Conservation (phyloP, 1,284 basidiomycete genomes). For the Vanrija sp. region DNA sequence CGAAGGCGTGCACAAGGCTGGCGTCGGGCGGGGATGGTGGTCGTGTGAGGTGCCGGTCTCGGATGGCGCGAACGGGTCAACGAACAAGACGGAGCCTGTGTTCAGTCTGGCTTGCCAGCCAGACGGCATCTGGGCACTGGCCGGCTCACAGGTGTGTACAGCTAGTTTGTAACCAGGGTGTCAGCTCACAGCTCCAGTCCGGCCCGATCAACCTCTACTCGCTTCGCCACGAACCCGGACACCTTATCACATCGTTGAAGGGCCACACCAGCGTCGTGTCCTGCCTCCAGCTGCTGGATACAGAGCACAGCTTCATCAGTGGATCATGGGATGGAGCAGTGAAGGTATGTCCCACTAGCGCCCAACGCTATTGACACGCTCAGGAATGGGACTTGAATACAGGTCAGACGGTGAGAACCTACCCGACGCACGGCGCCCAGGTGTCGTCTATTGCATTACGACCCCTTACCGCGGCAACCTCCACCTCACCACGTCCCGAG, state of each 20-base stretch:
- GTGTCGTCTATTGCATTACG: slow-evolving; percentile 76
- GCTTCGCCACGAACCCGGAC: slow-evolving; percentile 85
- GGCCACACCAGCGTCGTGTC: slow-evolving; percentile 78
- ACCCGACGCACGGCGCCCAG: slow-evolving; percentile 79
- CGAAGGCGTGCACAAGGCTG: slow-evolving; percentile 86
- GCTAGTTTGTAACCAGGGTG: too few species aligned
- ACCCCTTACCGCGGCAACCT: slow-evolving; percentile 50
- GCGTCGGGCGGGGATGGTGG: slow-evolving; percentile 87
- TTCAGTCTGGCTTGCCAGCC: slow-evolving; percentile 83
- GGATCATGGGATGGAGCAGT: slow-evolving; percentile 94
- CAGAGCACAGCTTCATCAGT: slow-evolving; percentile 80
- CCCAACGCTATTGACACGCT: neutral
- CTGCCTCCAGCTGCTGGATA: slow-evolving; percentile 70
- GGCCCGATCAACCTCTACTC: slow-evolving; percentile 89
- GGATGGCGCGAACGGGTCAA: slow-evolving; percentile 18
- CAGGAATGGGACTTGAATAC: slow-evolving; percentile 98
- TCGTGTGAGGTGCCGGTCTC: slow-evolving; percentile 47
- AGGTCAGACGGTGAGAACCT: slow-evolving; percentile 72
- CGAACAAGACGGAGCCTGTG: slow-evolving; percentile 60
- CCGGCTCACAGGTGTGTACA: slow-evolving; percentile 56
- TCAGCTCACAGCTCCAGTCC: slow-evolving; percentile 51
- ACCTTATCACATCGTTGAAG: slow-evolving; percentile 65
- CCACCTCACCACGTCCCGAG: slow-evolving; percentile 16
- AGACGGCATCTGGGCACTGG: slow-evolving; percentile 83
- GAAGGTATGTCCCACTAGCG: slow-evolving; percentile 57